phyloP scores from a whole-genome alignment of 352 stramenopile genomes.

The Globisporangium okanoganense region DNA sequence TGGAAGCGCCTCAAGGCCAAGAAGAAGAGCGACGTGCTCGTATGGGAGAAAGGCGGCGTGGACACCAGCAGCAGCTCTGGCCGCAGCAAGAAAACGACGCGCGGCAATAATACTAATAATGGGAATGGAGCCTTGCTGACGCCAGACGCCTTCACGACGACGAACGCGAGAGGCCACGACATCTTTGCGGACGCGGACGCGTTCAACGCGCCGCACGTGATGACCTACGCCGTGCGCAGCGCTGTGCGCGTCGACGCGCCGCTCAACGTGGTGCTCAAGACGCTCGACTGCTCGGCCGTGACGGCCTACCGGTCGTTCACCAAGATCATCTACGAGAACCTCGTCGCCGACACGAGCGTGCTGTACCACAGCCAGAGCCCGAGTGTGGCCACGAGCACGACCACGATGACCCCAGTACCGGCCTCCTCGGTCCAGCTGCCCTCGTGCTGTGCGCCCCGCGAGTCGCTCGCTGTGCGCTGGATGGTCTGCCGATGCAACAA shows the following conservation, averaged over 20 bases:
- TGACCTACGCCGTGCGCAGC: constrained; percentile 53
- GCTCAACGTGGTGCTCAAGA: constrained; percentile 52
- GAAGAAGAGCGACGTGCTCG: constrained; percentile 21
- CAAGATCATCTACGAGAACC: constrained; percentile 68
- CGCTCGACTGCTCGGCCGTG: constrained; percentile 49
- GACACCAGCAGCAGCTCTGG: constrained; percentile 13
- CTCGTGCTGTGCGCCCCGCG: constrained; percentile 8
- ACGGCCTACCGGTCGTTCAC: constrained; percentile 66
- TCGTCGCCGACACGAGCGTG: constrained; percentile 68
- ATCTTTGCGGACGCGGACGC: neutral
- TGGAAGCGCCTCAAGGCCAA: constrained; percentile 37
- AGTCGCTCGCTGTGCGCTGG: constrained; percentile 69
- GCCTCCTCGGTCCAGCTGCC: neutral
- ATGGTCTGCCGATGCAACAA: constrained; percentile 59
- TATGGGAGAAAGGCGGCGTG: constrained; percentile 53
- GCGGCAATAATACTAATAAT: neutral
- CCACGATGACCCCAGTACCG: neutral
- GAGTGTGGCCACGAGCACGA: neutral
- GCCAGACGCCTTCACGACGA: neutral
- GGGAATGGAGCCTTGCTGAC: neutral
- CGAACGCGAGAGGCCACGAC: neutral
- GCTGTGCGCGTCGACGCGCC: constrained; percentile 50
- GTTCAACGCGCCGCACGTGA: neutral
- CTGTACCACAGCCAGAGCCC: constrained; percentile 55
- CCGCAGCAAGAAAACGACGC: neutral